Percentiles rank a stretch among this genome's conserved stretches.
Conservation (phyloP, 2,329 filamentous ascomycete species). For the Ophiostoma quercus region DNA sequence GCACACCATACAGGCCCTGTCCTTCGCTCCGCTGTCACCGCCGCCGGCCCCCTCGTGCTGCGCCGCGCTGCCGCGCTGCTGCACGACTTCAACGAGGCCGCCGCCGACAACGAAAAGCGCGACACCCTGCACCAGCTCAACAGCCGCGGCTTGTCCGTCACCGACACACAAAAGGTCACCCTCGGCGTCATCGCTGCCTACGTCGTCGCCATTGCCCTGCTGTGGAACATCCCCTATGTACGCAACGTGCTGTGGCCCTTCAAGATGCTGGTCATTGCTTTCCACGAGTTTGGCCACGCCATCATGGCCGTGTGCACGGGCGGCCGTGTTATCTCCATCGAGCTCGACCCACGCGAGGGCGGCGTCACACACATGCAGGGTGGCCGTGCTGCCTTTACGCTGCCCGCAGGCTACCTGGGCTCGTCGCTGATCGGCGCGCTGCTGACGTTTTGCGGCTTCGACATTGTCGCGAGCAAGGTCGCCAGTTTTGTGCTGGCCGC, state of each 20-base stretch:
- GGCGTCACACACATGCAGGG: slow-evolving; percentile 74
- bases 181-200: slow-evolving; percentile 55
- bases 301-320: slow-evolving; percentile 67
- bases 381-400: slow-evolving; percentile 62
- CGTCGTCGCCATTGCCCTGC: slow-evolving; percentile 64
- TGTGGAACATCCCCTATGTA: slow-evolving; percentile 78
- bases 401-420: slow-evolving; percentile 74
- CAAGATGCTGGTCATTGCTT: slow-evolving; percentile 83
- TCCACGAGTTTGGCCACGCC: slow-evolving; percentile 75
- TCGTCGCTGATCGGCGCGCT: slow-evolving; percentile 71
- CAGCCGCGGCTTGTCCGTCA: slow-evolving; percentile 46
- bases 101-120: background rate
- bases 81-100: background rate
- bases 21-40: slow-evolving; percentile 22
- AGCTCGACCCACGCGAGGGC: slow-evolving; percentile 68
- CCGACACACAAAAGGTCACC: slow-evolving; percentile 64
- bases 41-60: slow-evolving; percentile 22
- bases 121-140: background rate
- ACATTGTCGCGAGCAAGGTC: slow-evolving; percentile 76
- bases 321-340: slow-evolving; percentile 56
- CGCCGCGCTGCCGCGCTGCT: background rate
- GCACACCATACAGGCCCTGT: slow-evolving; percentile 19
- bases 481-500: slow-evolving; percentile 67
- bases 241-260: slow-evolving; percentile 72
- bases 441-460: slow-evolving; percentile 73